Conservation (phyloP, 208 protist genomes). For the Crithidia sp. region DNA sequence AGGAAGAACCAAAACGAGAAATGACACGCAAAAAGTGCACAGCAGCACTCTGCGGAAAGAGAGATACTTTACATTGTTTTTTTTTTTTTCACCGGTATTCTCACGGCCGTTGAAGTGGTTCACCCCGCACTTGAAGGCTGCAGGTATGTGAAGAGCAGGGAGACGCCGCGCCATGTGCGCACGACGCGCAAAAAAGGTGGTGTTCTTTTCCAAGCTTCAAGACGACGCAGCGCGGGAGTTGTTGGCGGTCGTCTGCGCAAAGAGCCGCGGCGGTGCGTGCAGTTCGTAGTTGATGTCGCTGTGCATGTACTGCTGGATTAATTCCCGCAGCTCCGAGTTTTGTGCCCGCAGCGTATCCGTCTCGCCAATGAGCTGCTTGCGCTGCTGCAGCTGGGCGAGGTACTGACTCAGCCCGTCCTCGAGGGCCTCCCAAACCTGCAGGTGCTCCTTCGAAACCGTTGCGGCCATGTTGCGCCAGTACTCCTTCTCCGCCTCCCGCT, state of each 20-base stretch:
- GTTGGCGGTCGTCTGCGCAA: slow-evolving; percentile 29
- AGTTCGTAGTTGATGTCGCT: slow-evolving; percentile 94
- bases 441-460: slow-evolving; percentile 81
- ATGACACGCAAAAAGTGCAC: too few relatives aligned
- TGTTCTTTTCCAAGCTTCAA: not conserved
- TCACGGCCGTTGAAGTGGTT: too few relatives aligned
- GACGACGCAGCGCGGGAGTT: not conserved
- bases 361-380: slow-evolving; percentile 82
- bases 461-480: slow-evolving; percentile 89
- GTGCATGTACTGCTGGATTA: slow-evolving; percentile 93
- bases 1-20: not conserved
- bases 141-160: too few relatives aligned
- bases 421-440: slow-evolving; percentile 87
- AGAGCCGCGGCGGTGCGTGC: slow-evolving; percentile 75
- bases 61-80: too few relatives aligned
- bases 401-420: slow-evolving; percentile 92
- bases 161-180: too few relatives aligned
- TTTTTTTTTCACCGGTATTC: too few relatives aligned
- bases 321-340: slow-evolving; percentile 92
- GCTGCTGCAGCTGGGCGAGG: slow-evolving; percentile 88
- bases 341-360: slow-evolving; percentile 90
- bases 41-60: too few relatives aligned
- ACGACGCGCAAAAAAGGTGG: too few relatives aligned
- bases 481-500: slow-evolving; percentile 60
- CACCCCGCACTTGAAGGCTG: too few relatives aligned